These are phyloP conservation scores for Suillus brevipes DNA, from an alignment of 768 basidiomycete genomes.

Conservation along the genomic window DNA sequence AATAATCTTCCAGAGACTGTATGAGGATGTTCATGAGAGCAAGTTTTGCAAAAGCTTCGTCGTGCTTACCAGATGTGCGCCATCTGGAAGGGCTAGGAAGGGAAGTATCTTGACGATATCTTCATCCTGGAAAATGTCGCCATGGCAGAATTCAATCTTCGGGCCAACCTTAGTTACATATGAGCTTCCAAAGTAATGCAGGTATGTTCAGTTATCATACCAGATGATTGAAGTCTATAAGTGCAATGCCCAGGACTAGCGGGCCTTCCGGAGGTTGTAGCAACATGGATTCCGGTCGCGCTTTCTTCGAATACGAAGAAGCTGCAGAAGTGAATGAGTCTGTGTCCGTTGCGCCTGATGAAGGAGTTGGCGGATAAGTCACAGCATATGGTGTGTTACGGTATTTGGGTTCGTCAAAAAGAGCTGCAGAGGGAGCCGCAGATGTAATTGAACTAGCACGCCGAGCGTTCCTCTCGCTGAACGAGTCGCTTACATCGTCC, in stretches of 20 bases:
- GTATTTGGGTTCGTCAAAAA: conserved; percentile 37
- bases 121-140: conserved; percentile 81
- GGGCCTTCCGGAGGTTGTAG: conserved; percentile 56
- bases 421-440: conserved; percentile 45
- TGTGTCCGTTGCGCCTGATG: conserved; percentile 46
- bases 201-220: conserved; percentile 43
- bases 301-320: conserved; percentile 58
- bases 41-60: not conserved
- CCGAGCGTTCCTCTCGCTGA: conserved; percentile 31
- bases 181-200: conserved; percentile 15
- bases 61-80: conserved; percentile 78
- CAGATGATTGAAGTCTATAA: conserved; percentile 95
- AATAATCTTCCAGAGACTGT: conserved; percentile 75
- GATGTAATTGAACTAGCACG: conserved; percentile 55
- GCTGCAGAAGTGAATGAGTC: conserved; percentile 63
- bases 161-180: conserved; percentile 73
- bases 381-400: conserved; percentile 30
- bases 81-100: conserved; percentile 95
- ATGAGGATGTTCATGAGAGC: conserved; percentile 14
- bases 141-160: conserved; percentile 80
- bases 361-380: conserved; percentile 62
- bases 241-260: conserved; percentile 79
- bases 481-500: conserved; percentile 54
- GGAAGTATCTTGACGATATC: conserved; percentile 85
- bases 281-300: conserved; percentile 77